phyloP scores from a whole-genome alignment of 2,329 filamentous ascomycete genomes.

The Xylariaceae sp. region DNA sequence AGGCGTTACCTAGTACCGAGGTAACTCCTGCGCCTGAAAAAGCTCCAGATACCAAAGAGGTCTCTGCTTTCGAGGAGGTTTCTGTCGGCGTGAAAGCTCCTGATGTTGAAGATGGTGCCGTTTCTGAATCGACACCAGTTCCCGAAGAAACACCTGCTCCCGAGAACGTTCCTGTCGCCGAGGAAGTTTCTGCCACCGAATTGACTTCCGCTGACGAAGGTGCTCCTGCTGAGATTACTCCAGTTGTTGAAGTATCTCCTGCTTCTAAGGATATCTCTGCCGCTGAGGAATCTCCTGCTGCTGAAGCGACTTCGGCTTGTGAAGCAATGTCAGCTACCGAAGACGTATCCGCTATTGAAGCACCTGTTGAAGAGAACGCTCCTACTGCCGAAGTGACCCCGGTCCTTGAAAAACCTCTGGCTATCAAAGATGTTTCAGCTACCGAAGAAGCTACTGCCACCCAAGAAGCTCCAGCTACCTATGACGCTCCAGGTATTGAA shows the following conservation, averaged over 20 bases:
- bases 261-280: slow-evolving; percentile 3
- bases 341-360: too few relatives aligned
- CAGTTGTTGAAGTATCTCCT: neutral
- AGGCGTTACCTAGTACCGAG: neutral
- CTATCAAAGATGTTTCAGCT: slow-evolving; percentile 3
- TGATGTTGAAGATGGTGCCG: neutral
- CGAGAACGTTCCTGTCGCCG: neutral
- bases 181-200: too few relatives aligned
- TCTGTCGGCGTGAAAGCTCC: neutral
- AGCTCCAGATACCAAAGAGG: neutral
- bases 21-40: neutral
- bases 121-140: neutral
- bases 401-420: neutral
- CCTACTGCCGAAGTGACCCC: neutral
- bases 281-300: neutral
- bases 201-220: neutral
- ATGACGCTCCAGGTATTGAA: too few relatives aligned
- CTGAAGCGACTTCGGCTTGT: too few relatives aligned
- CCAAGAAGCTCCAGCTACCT: too few relatives aligned
- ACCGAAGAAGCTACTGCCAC: too few relatives aligned
- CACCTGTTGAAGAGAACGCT: too few relatives aligned
- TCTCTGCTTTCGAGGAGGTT: neutral
- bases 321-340: too few relatives aligned
- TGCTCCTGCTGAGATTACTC: neutral
- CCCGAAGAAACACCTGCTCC: neutral